Base-by-base conservation (phyloP, 495 filamentous ascomycete species). In the Elaphomyces granulatus region DNA sequence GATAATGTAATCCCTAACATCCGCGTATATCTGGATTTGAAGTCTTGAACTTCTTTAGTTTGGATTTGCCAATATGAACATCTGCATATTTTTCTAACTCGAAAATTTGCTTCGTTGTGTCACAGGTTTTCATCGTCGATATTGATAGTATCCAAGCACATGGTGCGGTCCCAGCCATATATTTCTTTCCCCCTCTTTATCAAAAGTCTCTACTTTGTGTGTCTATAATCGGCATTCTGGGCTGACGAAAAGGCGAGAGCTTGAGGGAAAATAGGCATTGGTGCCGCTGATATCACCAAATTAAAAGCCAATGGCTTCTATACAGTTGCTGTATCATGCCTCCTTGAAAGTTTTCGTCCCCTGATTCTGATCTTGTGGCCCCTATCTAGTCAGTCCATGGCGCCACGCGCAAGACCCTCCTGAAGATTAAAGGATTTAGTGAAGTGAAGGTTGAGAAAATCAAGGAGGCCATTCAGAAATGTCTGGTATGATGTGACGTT, bases 381-480 rank as follows among this genome's bases (percentile, higher is more conserved):
- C 23, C 2, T 3, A 36, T 17, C 37, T 37, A 81, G 81, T 72
- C 75, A 34, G 74, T 84, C 30, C 70, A 80, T 47, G 63, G 69
- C 14, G 74, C 77, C 14, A 83, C 78, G 4, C 68, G 76, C 28
- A 74, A 68, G 45, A 76, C 64, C 20, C 65, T 86, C 21, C 55
- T 78, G 41, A 84, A 80, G 53, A 82, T 86, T 53, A 83, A 81
- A 52, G 81, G 81, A 4, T 84, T 86, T 58, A 83, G 78, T 40
- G 82, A 87, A 50, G 67, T 78, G 49, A 86, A 85, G 56, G 82
- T 85, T 9, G 82, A 85, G 42, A 86, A 84, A 52, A 66, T 87
- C 53, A 86, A 84, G 50, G 81, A 86, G 46, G 81, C 81, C 15
- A 70, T 79, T 30, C 64, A 68, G 43, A 87, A 87, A 49, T 78